These are phyloP conservation scores for Puccinellia tenuiflora DNA, from an alignment of 176 grass and related monocot genomes.

Conservation along the genomic window DNA sequence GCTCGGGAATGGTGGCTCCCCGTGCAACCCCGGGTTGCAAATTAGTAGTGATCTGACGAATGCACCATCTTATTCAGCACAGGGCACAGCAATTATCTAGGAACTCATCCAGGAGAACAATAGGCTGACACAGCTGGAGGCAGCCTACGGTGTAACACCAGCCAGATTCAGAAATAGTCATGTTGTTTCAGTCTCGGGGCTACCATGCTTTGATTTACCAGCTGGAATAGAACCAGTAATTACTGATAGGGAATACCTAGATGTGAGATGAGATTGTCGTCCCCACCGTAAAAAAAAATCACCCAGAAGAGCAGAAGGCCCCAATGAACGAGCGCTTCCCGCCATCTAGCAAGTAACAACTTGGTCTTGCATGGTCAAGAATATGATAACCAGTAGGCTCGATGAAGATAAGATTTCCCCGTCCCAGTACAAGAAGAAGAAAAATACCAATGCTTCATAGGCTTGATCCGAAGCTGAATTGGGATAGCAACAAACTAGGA, in stretches of 20 bases:
- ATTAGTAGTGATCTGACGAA: background rate
- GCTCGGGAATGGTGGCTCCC: background rate
- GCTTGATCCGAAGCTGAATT: constrained; percentile 19
- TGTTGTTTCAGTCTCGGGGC: background rate
- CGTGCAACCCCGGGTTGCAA: background rate
- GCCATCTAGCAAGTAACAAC: background rate
- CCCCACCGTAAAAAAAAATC: background rate
- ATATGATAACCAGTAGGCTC: background rate
- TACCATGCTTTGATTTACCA: constrained; percentile 7
- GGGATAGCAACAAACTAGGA: constrained; percentile 17
- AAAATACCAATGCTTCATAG: background rate
- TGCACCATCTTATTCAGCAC: constrained; percentile 3
- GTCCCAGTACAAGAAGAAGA: background rate
- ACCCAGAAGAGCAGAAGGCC: constrained; percentile 1
- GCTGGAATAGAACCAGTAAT: background rate
- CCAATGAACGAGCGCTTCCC: background rate
- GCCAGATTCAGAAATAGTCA: constrained; percentile 17
- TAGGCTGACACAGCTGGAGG: background rate
- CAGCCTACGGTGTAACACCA: background rate
- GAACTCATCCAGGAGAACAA: background rate
- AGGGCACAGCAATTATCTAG: background rate
- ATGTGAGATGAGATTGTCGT: constrained; percentile 10
- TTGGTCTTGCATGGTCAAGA: constrained; percentile 68
- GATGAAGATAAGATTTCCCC: constrained; percentile 42
- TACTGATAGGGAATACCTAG: background rate